Conservation (phyloP, 228 moss, liverwort and hornwort genomes). For the Sphagnum magellanicum region DNA sequence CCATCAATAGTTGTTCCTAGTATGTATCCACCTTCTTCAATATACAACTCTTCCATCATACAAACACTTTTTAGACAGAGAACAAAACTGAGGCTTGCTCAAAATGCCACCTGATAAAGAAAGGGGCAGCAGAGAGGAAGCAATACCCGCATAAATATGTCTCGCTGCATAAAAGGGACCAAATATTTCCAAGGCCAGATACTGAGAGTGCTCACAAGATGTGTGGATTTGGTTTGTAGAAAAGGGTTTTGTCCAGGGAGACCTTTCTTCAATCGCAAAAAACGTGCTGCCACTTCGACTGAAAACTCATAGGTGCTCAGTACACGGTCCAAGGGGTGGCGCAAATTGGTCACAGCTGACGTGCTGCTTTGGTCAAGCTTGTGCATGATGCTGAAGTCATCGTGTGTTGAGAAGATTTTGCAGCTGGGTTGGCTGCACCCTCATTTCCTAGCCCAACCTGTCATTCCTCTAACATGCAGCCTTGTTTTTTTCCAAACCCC, state of each 20-base stretch:
- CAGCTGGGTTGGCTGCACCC: conserved; percentile 80
- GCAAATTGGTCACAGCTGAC: conserved; percentile 74
- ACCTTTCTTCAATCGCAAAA: conserved; percentile 30
- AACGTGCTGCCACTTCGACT: conserved; percentile 84
- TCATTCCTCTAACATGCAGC: conserved; percentile 19
- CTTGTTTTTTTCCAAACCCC: neutral
- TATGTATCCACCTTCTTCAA: neutral
- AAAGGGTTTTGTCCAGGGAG: conserved; percentile 15
- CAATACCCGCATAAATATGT: conserved; percentile 64
- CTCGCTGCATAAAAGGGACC: conserved; percentile 73
- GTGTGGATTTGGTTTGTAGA: conserved; percentile 22
- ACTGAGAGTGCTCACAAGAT: conserved; percentile 69
- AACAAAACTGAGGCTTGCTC: neutral
- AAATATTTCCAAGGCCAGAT: conserved; percentile 99
- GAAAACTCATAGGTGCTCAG: conserved; percentile 92
- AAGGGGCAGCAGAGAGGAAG: neutral
- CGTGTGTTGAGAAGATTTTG: conserved; percentile 84
- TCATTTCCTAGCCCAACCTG: conserved; percentile 36
- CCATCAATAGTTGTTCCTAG: neutral
- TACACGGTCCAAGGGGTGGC: conserved; percentile 78
- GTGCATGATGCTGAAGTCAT: conserved; percentile 80
- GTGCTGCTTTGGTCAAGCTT: conserved; percentile 50
- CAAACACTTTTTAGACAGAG: neutral
- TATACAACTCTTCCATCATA: neutral
- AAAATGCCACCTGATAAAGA: neutral